Evolutionary conservation across 257 asterid species (phyloP), one percentile per base, ranked within the genome.

Genomic region (Capsicum baccatum): DNA sequence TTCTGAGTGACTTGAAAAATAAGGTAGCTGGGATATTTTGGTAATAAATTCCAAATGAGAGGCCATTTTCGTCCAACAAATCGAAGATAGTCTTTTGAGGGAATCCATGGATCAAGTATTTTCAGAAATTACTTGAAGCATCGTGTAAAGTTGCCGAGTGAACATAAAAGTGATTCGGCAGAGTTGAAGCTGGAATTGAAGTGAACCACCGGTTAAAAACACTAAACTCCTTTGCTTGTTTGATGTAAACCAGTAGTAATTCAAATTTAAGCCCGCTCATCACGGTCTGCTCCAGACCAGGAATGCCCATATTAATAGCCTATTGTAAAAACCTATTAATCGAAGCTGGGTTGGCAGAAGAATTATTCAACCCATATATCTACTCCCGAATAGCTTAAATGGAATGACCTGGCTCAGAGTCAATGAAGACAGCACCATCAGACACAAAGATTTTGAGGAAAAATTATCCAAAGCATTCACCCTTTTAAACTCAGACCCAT

Each of bases 91-190:
- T 96, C 82, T 94, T 96, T 85, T 96, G 99, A 0, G 99, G 99
- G 89, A 94, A 96, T 7, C 99, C 99, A 39, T 91, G 74, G 88
- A 96, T 90, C 37, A 96, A 91, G 83, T 94, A 98, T 82, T 91
- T 96, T 67, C 97, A 84, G 2, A 96, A 98, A 83, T 96, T 96
- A 84, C 99, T 96, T 8, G 99, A 96, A 67, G 98, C 98, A 35
- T 98, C 99, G 87, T 96, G 99, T n/a, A 98, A 96, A 48, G 99
- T 96, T 13, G 98, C 98, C 21, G 99, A 96, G 83, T 96, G 99
- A 42, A 96, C 97, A 85, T 96, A 96, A 87, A 96, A 93, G 83
- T 98, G 91, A 83, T 96, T 96, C 67, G 99, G 98, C 86, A 94
- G 98, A 54, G 99, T 96, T 55, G 99, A 96, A 0, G 99, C 97